Conservation (phyloP, 306 rosid genomes). For the Acacia crassicarpa region DNA sequence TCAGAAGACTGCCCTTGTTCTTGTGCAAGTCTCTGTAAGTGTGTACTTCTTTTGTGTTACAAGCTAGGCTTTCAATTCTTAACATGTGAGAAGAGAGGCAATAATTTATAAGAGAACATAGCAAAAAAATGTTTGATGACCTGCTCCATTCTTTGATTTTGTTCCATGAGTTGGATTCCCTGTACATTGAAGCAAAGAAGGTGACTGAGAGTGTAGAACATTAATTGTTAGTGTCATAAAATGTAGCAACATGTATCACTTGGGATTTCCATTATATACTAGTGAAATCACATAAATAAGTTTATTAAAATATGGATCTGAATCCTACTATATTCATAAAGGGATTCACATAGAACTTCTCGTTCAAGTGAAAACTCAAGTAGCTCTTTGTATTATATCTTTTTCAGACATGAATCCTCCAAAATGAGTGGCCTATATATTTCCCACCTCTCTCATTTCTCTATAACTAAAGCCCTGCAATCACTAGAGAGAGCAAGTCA, state of each 20-base stretch:
- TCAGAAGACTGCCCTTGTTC: slow-evolving; percentile 33
- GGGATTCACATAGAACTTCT: not conserved
- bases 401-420: too few relatives aligned
- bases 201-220: not conserved
- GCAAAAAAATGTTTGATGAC: slow-evolving; percentile 6
- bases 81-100: not conserved
- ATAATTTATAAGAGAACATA: not conserved
- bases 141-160: slow-evolving; percentile 38
- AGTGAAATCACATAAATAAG: too few relatives aligned
- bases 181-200: not conserved
- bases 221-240: not conserved
- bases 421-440: too few relatives aligned
- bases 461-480: too few relatives aligned
- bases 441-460: too few relatives aligned
- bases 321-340: not conserved
- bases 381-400: not conserved
- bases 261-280: not conserved
- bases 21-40: not conserved
- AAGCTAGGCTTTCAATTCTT: not conserved
- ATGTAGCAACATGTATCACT: not conserved
- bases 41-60: not conserved
- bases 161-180: slow-evolving; percentile 37
- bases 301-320: not conserved
- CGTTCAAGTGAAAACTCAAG: not conserved
- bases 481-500: too few relatives aligned